phyloP scores from a whole-genome alignment of 169 alveolate genomes.

The Cystoisospora suis region DNA sequence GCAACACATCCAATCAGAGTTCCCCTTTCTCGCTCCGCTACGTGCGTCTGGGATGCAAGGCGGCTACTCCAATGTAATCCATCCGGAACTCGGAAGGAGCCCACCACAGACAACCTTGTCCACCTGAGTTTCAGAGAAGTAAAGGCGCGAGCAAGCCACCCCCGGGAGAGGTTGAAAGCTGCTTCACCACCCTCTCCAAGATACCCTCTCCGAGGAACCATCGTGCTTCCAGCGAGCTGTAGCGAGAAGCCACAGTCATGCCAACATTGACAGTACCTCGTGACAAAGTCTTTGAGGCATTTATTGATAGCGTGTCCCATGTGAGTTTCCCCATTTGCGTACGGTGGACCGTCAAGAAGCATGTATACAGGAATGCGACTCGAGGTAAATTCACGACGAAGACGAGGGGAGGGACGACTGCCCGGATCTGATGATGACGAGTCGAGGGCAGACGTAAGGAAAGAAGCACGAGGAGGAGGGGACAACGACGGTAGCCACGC shows the following conservation, averaged over 20 bases:
- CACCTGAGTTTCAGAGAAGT: neutral
- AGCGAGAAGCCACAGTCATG: neutral
- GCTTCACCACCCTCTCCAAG: neutral
- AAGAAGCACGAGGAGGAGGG: neutral
- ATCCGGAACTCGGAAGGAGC: too few species aligned
- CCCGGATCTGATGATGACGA: neutral
- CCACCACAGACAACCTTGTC: neutral
- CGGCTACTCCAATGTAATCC: too few species aligned
- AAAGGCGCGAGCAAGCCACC: neutral
- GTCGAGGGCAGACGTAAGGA: neutral
- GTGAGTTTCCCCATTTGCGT: slow-evolving; percentile 87
- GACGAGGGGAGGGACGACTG: neutral
- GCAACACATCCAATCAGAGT: too few species aligned
- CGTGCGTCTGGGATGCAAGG: too few species aligned
- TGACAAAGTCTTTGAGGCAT: slow-evolving; percentile 82
- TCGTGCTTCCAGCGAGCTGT: neutral
- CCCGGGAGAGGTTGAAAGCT: neutral
- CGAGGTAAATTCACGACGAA: neutral
- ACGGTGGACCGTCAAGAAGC: slow-evolving; percentile 90
- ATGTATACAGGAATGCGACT: neutral
- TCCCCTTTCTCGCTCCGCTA: too few species aligned
- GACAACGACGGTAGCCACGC: neutral
- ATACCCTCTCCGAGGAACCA: neutral
- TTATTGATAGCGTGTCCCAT: slow-evolving; percentile 88
- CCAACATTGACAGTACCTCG: slow-evolving; percentile 56